A percentile compares a stretch with the other conserved stretches of the same genome.
Evolutionary conservation across 768 basidiomycete species (phyloP).

Genomic region (Tephrocybe rancida): DNA sequence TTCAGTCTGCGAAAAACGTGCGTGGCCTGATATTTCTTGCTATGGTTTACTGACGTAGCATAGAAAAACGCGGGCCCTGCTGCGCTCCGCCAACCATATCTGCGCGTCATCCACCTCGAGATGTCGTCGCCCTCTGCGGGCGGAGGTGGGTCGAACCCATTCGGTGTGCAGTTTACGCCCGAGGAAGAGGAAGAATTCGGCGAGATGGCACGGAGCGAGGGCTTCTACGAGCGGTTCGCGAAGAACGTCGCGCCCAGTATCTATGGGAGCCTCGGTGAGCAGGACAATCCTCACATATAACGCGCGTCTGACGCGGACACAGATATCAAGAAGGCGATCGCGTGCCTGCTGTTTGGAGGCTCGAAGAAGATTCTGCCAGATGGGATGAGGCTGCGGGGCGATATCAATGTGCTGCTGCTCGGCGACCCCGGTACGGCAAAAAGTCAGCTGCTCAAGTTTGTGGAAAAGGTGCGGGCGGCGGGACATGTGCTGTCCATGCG

Average conservation of each 20-base stretch:
- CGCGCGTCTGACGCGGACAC: too few relatives aligned
- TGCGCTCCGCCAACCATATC: slow-evolving; percentile 91
- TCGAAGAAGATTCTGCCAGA: slow-evolving; percentile 97
- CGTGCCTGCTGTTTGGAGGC: slow-evolving; percentile 95
- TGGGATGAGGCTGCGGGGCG: slow-evolving; percentile 94
- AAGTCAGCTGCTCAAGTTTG: slow-evolving; percentile 96
- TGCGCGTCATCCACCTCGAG: slow-evolving; percentile 92
- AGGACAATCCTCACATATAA: background rate
- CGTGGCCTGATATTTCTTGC: slow-evolving; percentile 8
- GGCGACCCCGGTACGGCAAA: slow-evolving; percentile 99
- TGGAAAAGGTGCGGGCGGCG: slow-evolving; percentile 73
- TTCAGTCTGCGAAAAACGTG: slow-evolving; percentile 87
- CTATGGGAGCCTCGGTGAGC: slow-evolving; percentile 86
- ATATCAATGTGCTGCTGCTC: slow-evolving; percentile 95
- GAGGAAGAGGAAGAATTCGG: slow-evolving; percentile 98
- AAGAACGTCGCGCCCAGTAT: slow-evolving; percentile 97
- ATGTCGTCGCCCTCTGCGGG: slow-evolving; percentile 77
- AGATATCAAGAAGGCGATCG: slow-evolving; percentile 99
- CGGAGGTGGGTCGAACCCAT: slow-evolving; percentile 76
- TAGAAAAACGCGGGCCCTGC: slow-evolving; percentile 84
- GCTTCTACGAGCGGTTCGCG: slow-evolving; percentile 92
- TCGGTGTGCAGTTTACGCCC: slow-evolving; percentile 86
- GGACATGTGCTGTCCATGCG: background rate
- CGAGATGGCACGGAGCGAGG: slow-evolving; percentile 85
- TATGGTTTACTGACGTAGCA: background rate